These are phyloP conservation scores for Plasmodium coatneyi DNA, from an alignment of 169 alveolate genomes.

Conservation along the genomic window DNA sequence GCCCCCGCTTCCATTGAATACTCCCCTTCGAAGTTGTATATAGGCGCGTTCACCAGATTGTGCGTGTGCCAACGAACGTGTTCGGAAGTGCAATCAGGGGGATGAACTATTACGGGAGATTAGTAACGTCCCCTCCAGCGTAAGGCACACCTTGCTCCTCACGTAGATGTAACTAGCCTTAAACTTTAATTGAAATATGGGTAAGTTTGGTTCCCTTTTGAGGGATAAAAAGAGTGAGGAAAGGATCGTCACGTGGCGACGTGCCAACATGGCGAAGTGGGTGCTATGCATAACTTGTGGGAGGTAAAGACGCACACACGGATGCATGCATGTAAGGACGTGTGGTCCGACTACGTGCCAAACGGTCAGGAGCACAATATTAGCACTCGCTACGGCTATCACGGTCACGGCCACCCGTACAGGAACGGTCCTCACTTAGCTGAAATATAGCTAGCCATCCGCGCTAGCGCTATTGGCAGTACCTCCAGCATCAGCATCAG, in stretches of 20 bases:
- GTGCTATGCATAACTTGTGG: neutral
- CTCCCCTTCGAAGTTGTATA: neutral
- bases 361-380: neutral
- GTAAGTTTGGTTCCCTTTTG: neutral
- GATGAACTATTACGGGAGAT: neutral
- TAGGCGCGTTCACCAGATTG: neutral
- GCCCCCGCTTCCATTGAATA: neutral
- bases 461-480: neutral
- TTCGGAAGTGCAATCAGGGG: neutral
- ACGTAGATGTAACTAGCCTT: neutral
- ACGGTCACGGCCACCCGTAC: neutral
- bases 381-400: neutral
- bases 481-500: too few species aligned
- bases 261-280: neutral
- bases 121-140: neutral
- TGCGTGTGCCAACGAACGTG: neutral
- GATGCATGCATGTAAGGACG: neutral
- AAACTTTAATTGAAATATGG: too few species aligned
- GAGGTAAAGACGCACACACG: neutral
- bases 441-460: neutral
- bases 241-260: neutral
- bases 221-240: neutral
- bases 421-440: neutral
- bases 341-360: neutral
- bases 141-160: neutral